Evolutionary conservation across 1,284 basidiomycete species (phyloP).

Genomic region (Cystobasidiaceae sp.): DNA sequence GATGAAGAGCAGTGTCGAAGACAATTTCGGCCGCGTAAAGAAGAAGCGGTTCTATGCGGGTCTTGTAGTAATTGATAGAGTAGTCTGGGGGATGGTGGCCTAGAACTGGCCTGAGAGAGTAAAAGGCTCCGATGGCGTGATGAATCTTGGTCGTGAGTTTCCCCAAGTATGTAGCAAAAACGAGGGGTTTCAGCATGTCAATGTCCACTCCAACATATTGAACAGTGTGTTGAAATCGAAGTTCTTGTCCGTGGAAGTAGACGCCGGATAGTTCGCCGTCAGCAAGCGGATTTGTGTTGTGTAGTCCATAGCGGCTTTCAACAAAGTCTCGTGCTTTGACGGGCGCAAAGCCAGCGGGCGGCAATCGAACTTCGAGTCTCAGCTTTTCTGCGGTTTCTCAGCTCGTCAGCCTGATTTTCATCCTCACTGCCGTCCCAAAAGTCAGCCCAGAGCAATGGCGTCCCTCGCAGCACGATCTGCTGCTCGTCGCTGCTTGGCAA

Average conservation of each 20-base stretch:
- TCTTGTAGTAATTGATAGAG: not conserved
- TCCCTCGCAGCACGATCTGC: constrained; percentile 25
- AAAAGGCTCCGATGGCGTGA: not conserved
- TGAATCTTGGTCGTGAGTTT: not conserved
- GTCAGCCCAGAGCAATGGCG: constrained; percentile 18
- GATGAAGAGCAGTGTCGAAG: not conserved
- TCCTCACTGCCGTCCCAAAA: not conserved
- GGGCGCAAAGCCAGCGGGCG: too few relatives aligned
- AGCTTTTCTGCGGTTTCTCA: too few relatives aligned
- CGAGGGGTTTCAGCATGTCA: not conserved
- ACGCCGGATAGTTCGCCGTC: not conserved
- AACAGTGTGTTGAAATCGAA: not conserved
- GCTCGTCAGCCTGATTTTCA: not conserved
- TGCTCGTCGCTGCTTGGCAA: constrained; percentile 14
- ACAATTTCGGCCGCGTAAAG: not conserved
- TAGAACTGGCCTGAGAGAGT: not conserved
- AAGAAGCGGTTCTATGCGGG: not conserved
- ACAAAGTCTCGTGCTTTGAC: too few relatives aligned
- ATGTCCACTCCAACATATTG: not conserved
- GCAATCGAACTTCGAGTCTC: too few relatives aligned
- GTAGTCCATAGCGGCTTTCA: not conserved
- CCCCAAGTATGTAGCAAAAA: not conserved
- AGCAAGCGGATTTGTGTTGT: too few relatives aligned
- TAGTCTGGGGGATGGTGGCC: not conserved
- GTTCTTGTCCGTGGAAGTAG: not conserved